Evolutionary conservation across 495 filamentous ascomycete species (phyloP), one percentile per base, ranked within the genome.

Genomic region (Neurospora sp.): DNA sequence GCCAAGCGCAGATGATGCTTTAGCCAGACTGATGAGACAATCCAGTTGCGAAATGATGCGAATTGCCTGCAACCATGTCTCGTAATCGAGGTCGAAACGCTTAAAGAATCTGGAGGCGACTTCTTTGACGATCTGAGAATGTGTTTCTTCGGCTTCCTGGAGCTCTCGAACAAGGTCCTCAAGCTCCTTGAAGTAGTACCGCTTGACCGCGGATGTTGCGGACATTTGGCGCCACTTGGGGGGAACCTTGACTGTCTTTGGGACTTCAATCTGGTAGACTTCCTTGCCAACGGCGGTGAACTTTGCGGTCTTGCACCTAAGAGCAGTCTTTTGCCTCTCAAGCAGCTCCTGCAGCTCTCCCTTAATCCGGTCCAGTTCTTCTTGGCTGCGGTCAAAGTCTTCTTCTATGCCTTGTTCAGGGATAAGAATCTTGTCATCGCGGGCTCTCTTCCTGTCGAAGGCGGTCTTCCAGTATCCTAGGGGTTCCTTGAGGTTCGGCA

Each of bases 151-250:
- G 8, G 94, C 90, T 80, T 99, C 96, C 77, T 94, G 95, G 4
- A 98, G 85, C 73, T 92, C 87, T 65, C 94, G 90, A 38, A 99
- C 93, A 9, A 96, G 86, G 37, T 84, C 85, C 20, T 93, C 90
- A 7, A 98, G 84, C 77, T 97, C 92, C 12, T 90, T 89, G 75
- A 91, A 95, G 83, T 98, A 99, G 84, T 96, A 99, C 1, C 96
- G 92, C 81, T 97, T 98, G 78, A 96, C 92, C 69, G 90, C 89
- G 69, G 91, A 86, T 0, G 96, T 97, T 10, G 93, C 91, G 20
- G 94, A 98, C 94, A 97, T 98, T 80, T 98, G 96, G 76, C 93
- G 89, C 96, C 96, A 99, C 74, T 82, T 83, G 75, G 92, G 90
- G 0, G 96, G 96, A 8, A 99, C 87, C 79, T 94, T 97, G 78